phyloP scores from a whole-genome alignment of 2,329 filamentous ascomycete genomes.

The Fusarium praegraminearum region DNA sequence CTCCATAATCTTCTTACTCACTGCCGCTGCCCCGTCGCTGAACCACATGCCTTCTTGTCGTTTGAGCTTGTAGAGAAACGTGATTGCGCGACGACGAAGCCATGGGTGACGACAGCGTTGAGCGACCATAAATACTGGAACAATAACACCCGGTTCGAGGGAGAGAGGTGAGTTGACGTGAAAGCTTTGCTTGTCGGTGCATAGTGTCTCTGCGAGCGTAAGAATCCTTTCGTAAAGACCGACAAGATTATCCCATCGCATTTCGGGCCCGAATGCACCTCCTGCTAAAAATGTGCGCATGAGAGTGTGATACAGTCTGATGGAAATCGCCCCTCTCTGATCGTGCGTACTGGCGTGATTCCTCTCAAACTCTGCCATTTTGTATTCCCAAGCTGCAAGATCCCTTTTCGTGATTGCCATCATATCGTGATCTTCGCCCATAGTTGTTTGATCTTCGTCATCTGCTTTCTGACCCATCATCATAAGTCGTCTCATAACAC shows the following conservation, averaged over 20 bases:
- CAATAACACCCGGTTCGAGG: slow-evolving; percentile 51
- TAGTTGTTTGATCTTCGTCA: background rate
- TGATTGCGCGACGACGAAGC: slow-evolving; percentile 45
- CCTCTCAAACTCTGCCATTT: slow-evolving; percentile 43
- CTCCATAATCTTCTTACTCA: slow-evolving; percentile 37
- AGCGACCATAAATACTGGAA: slow-evolving; percentile 47
- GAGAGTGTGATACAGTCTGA: slow-evolving; percentile 50
- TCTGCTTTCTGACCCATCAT: slow-evolving; percentile 32
- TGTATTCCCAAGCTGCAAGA: slow-evolving; percentile 40
- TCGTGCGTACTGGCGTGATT: slow-evolving; percentile 11
- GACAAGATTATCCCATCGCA: slow-evolving; percentile 47
- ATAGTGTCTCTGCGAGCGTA: slow-evolving; percentile 33
- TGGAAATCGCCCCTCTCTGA: slow-evolving; percentile 35
- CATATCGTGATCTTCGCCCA: background rate
- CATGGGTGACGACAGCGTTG: slow-evolving; percentile 50
- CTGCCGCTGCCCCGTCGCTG: slow-evolving; percentile 48
- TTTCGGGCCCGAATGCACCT: slow-evolving; percentile 44
- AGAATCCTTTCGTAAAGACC: slow-evolving; percentile 49
- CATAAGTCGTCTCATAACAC: slow-evolving; percentile 38
- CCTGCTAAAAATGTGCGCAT: slow-evolving; percentile 38
- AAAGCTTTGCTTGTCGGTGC: slow-evolving; percentile 26
- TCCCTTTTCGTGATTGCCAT: slow-evolving; percentile 21
- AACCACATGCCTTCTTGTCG: slow-evolving; percentile 52
- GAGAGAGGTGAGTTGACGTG: slow-evolving; percentile 44
- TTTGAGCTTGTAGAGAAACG: slow-evolving; percentile 44